Evolutionary conservation across 2,329 filamentous ascomycete genomes (phyloP).

Genomic region (Cladosporium sp.): DNA sequence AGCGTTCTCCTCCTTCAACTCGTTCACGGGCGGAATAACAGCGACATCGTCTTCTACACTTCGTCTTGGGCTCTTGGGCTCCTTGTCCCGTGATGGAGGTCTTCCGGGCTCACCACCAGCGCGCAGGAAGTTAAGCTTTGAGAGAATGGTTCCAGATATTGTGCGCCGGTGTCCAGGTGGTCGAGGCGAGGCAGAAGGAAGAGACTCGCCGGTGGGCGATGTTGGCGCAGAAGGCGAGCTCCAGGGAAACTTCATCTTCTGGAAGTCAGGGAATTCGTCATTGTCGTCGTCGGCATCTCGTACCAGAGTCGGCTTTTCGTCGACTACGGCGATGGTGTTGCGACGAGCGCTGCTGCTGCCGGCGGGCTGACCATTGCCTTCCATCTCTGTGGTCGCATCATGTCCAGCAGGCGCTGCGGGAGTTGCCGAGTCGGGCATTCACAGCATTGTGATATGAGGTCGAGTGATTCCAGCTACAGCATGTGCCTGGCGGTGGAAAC

Average conservation of each 20-base stretch:
- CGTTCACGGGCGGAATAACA: background rate
- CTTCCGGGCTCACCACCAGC: constrained; percentile 35
- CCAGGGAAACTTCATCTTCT: constrained; percentile 27
- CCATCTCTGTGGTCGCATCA: constrained; percentile 6
- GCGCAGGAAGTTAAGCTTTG: constrained; percentile 66
- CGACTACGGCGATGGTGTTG: constrained; percentile 10
- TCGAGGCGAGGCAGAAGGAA: constrained; percentile 12
- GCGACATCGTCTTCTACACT: constrained; percentile 20
- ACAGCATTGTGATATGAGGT: background rate
- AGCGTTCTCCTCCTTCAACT: constrained; percentile 1
- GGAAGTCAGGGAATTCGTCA: constrained; percentile 13
- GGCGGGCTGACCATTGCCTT: constrained; percentile 1
- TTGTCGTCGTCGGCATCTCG: constrained; percentile 3
- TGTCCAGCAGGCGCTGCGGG: background rate
- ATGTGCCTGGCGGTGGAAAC: background rate
- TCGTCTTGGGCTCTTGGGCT: constrained; percentile 22
- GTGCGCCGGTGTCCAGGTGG: constrained; percentile 46
- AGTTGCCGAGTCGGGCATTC: constrained; percentile 3
- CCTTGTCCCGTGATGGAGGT: constrained; percentile 29
- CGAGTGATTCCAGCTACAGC: background rate
- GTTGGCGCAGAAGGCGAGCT: constrained; percentile 19
- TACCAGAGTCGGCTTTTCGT: background rate
- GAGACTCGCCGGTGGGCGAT: constrained; percentile 12
- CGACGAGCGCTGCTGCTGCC: constrained; percentile 6
- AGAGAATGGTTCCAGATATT: constrained; percentile 62